Percentiles rank a stretch among this genome's conserved stretches.
These are phyloP conservation scores for Metschnikowia cerradonensis DNA, from an alignment of 805 yeast species.

Conservation along the genomic window DNA sequence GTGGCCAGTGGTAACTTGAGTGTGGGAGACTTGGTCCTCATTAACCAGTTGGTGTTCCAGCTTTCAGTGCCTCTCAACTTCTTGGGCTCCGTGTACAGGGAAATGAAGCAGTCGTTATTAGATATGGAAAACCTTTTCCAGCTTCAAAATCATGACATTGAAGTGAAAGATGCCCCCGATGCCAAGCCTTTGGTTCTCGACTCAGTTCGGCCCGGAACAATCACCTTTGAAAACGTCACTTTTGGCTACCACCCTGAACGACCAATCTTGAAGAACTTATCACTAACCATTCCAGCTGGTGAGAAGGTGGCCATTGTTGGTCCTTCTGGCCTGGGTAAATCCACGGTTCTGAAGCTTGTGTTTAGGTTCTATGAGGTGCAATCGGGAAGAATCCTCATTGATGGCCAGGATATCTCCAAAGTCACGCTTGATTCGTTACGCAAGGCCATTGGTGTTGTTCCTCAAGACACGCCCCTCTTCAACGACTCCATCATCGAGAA, in stretches of 20 bases:
- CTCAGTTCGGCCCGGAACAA: slow-evolving; percentile 59
- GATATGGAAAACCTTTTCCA: slow-evolving; percentile 96
- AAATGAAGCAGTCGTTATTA: slow-evolving; percentile 82
- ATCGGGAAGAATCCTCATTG: slow-evolving; percentile 73
- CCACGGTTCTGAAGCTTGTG: slow-evolving; percentile 77
- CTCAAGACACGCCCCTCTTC: slow-evolving; percentile 95
- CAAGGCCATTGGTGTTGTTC: slow-evolving; percentile 81
- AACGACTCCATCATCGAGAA: slow-evolving; percentile 88
- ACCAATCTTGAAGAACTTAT: slow-evolving; percentile 75
- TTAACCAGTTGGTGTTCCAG: slow-evolving; percentile 94
- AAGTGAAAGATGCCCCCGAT: slow-evolving; percentile 55
- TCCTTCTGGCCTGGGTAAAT: slow-evolving; percentile 93
- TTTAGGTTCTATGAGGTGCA: slow-evolving; percentile 87
- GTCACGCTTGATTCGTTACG: slow-evolving; percentile 76
- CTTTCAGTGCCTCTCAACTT: slow-evolving; percentile 92
- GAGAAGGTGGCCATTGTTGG: slow-evolving; percentile 92
- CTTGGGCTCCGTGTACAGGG: slow-evolving; percentile 92
- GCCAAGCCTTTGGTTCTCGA: slow-evolving; percentile 59
- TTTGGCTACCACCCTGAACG: slow-evolving; percentile 90
- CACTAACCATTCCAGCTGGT: slow-evolving; percentile 87
- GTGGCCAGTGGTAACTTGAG: slow-evolving; percentile 78
- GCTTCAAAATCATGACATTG: slow-evolving; percentile 69
- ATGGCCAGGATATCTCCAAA: slow-evolving; percentile 80
- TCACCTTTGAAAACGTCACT: slow-evolving; percentile 83
- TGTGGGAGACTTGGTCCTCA: slow-evolving; percentile 92